phyloP scores from a whole-genome alignment of 2,329 filamentous ascomycete species.

The Furcasterigmium sp. region DNA sequence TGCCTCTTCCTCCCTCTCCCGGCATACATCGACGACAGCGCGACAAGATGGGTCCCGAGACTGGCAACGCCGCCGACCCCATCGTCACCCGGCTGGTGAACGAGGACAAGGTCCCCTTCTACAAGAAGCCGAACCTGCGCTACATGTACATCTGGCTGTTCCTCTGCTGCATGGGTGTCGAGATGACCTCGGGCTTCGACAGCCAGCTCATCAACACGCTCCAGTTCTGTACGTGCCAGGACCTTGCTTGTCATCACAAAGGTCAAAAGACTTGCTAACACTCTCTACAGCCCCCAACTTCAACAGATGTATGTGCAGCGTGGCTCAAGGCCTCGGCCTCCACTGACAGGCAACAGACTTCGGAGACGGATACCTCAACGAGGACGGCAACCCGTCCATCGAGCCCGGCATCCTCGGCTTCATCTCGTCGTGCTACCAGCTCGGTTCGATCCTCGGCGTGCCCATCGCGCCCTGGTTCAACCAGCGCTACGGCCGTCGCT shows the following conservation, averaged over 20 bases:
- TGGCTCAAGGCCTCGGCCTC: no score
- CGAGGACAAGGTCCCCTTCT: constrained; percentile 36
- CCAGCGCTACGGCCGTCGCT: constrained; percentile 41
- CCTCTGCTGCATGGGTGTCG: constrained; percentile 49
- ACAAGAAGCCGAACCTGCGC: constrained; percentile 48
- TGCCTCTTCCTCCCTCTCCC: no score
- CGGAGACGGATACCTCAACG: constrained; percentile 13
- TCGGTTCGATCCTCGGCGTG: constrained; percentile 48
- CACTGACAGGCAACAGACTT: constrained; percentile 3
- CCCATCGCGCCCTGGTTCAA: constrained; percentile 48
- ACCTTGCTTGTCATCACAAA: constrained; percentile 30
- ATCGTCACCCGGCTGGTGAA: constrained; percentile 22
- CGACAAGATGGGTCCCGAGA: constrained; percentile 3
- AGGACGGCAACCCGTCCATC: constrained; percentile 16
- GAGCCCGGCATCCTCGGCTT: constrained; percentile 34
- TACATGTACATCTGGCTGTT: constrained; percentile 46
- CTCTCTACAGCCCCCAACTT: not conserved
- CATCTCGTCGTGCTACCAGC: constrained; percentile 47
- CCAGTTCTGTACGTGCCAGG: constrained; percentile 23
- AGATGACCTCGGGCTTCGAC: constrained; percentile 53
- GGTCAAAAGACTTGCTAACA: not conserved
- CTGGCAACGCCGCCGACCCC: constrained; percentile 14
- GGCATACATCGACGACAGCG: not conserved
- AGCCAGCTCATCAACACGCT: constrained; percentile 37
- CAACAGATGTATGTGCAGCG: not conserved